Evolutionary conservation across 164 flowering plant genomes (phyloP), one percentile per base, ranked within the genome.

Genomic region (Echeveria elegans): DNA sequence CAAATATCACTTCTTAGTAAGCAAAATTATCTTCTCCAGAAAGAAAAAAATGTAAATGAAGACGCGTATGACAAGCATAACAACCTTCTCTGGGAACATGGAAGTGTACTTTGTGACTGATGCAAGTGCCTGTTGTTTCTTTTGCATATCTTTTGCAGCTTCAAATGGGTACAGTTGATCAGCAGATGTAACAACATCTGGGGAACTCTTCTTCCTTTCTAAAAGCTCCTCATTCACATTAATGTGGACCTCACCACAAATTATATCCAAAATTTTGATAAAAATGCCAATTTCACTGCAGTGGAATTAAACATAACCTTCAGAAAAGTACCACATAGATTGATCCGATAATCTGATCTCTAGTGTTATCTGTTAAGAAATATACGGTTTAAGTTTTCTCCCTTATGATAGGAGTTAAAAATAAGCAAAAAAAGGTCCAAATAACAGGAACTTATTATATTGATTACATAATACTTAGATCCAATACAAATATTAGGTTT

Each of bases 71-170:
- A 56, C 32, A 29, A 56, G 31, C n/a, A 15, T 56, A 56, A 63
- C 66, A 47, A 92, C 98, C 98, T 88, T 88, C 72, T 88, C 98
- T 0, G 98, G 98, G 69, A 89, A 75, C 71, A 82, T 26, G 45
- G 79, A 64, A 52, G 79, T 58, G 76, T 77, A 79, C 73, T 88
- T 88, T 58, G 82, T 71, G 59, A 89, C 66, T 36, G 82, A 74
- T 21, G 64, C 65, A 75, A 76, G 71, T 15, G 72, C 69, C 65
- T 50, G 66, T 65, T 83, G 79, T 56, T 82, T 82, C 69, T 80
- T 78, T 30, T 67, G 78, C 23, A 73, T 70, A 67, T 73, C 80
- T 63, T 69, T 71, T 23, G 69, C 59, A 74, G 75, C 65, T 14
- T 45, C 73, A 63, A 72, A 61, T 56, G 75, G 81, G 69, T 38